Evolutionary conservation across 2,329 filamentous ascomycete genomes (phyloP).

Genomic region (Hypocrella siamensis): DNA sequence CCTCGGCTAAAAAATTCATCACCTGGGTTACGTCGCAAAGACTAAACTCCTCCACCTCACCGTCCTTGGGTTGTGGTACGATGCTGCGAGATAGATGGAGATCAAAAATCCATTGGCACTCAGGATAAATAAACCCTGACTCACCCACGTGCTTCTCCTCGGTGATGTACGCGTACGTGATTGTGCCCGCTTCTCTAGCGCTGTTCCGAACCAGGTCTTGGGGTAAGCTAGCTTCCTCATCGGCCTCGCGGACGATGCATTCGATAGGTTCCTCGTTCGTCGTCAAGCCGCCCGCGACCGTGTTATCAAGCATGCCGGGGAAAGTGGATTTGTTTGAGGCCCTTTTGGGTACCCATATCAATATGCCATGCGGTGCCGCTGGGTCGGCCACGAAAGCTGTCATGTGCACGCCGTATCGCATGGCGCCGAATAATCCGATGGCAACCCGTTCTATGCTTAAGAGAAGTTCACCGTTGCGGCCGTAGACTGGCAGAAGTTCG

Average conservation of each 20-base stretch:
- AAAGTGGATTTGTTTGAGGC: constrained; percentile 72
- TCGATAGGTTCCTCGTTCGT: constrained; percentile 69
- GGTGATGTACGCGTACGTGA: constrained; percentile 77
- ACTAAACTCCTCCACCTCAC: constrained; percentile 76
- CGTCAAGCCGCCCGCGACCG: constrained; percentile 66
- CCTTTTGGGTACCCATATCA: constrained; percentile 73
- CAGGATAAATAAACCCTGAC: constrained; percentile 69
- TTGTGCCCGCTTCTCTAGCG: constrained; percentile 46
- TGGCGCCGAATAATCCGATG: constrained; percentile 56
- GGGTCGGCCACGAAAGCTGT: constrained; percentile 47
- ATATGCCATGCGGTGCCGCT: constrained; percentile 36
- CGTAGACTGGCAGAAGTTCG: constrained; percentile 69
- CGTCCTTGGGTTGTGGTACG: constrained; percentile 63
- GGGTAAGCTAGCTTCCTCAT: constrained; percentile 75
- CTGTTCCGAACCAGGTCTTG: constrained; percentile 48
- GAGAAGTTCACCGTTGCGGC: constrained; percentile 42
- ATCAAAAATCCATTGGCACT: constrained; percentile 86
- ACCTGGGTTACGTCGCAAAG: constrained; percentile 67
- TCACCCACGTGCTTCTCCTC: constrained; percentile 66
- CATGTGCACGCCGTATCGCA: constrained; percentile 71
- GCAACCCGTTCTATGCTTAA: constrained; percentile 68
- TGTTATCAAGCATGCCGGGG: constrained; percentile 86
- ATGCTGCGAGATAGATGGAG: constrained; percentile 57
- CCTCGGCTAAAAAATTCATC: constrained; percentile 48
- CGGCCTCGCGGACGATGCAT: constrained; percentile 69